Conservation (phyloP, 805 yeast species). For the Nakazawaea wyomingensis region DNA sequence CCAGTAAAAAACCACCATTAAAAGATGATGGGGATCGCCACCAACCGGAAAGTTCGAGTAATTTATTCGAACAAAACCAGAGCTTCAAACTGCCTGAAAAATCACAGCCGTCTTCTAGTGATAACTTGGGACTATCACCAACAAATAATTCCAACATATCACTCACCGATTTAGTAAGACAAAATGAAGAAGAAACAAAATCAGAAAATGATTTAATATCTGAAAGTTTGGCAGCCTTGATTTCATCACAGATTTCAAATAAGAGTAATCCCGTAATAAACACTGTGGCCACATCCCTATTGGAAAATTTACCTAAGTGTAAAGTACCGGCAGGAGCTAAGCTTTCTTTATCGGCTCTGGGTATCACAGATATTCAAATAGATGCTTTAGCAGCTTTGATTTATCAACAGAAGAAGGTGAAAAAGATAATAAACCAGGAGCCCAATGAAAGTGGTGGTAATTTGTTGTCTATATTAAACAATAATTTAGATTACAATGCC, state of each 20-base stretch:
- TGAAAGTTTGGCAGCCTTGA: slow-evolving; percentile 1
- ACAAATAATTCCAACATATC: background rate
- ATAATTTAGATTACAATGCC: too few species aligned
- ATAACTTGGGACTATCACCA: background rate
- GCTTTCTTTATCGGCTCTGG: slow-evolving; percentile 55
- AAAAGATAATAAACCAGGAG: background rate
- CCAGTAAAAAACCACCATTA: slow-evolving; percentile 26
- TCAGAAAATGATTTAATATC: slow-evolving; percentile 1
- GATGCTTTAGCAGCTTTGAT: slow-evolving; percentile 67
- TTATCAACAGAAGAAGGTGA: slow-evolving; percentile 48
- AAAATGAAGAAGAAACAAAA: background rate
- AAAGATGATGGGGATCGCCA: slow-evolving; percentile 7
- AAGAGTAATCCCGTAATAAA: background rate
- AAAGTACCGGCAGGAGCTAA: slow-evolving; percentile 73
- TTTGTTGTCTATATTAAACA: too few species aligned
- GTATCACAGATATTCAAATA: slow-evolving; percentile 63
- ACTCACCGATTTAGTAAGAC: slow-evolving; percentile 22
- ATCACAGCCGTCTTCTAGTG: too few species aligned
- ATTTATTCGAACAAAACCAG: background rate
- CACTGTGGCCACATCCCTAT: background rate
- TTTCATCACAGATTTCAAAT: slow-evolving; percentile 1
- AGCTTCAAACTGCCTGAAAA: background rate
- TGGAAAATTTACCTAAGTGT: slow-evolving; percentile 48
- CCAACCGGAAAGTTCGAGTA: background rate
- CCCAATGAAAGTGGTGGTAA: background rate